Conservation (phyloP, 2,329 filamentous ascomycete genomes). For the Aspergillus ustus region DNA sequence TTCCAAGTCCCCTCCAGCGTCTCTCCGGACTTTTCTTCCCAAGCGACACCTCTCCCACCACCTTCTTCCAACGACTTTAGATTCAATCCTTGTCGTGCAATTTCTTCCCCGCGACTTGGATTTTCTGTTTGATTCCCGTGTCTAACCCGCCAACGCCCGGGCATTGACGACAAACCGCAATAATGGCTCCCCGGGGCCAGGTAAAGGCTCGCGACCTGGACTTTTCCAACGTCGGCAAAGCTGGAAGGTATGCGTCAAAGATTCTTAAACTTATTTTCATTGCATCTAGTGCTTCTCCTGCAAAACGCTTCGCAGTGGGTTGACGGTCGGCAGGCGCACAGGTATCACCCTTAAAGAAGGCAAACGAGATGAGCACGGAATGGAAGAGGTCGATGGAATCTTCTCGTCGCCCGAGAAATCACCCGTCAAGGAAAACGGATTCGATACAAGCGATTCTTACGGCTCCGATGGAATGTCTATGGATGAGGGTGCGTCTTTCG, state of each 20-base stretch:
- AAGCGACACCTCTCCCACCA: slow-evolving; percentile 4
- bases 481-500: slow-evolving; percentile 59
- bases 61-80: neutral
- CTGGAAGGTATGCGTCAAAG: slow-evolving; percentile 45
- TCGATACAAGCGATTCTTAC: slow-evolving; percentile 45
- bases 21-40: slow-evolving; percentile 10
- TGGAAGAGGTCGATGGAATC: slow-evolving; percentile 83
- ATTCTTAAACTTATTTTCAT: neutral
- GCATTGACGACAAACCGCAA: slow-evolving; percentile 20
- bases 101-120: neutral
- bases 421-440: slow-evolving; percentile 42
- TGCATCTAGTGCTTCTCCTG: neutral
- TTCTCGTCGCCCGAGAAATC: slow-evolving; percentile 84
- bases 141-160: neutral
- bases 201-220: slow-evolving; percentile 52
- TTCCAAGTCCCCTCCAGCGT: slow-evolving; percentile 30
- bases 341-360: slow-evolving; percentile 82
- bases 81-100: neutral
- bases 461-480: slow-evolving; percentile 67
- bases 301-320: neutral
- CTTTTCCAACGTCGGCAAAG: slow-evolving; percentile 53
- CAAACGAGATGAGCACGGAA: slow-evolving; percentile 84
- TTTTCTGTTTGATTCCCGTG: neutral
- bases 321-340: slow-evolving; percentile 70
- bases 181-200: slow-evolving; percentile 45